phyloP scores from a whole-genome alignment of 106 monocot species.

The Agapanthus africanus region DNA sequence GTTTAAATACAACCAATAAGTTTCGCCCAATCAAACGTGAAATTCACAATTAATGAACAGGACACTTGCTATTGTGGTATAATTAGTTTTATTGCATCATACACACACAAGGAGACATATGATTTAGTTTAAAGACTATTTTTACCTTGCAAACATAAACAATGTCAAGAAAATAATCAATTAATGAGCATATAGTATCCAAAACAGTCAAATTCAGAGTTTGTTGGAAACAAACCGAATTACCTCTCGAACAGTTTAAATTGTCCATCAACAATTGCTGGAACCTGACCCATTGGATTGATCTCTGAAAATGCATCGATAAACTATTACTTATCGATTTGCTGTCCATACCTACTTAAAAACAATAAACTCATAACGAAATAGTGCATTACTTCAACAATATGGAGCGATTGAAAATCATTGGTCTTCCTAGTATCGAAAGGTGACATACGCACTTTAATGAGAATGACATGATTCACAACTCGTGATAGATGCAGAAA shows the following conservation, averaged over 20 bases:
- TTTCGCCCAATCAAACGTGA: not conserved
- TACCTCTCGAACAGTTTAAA: slow-evolving; percentile 91
- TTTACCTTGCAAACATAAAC: not conserved
- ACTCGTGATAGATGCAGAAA: too few species aligned
- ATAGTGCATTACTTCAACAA: too few species aligned
- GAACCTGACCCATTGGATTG: slow-evolving; percentile 87
- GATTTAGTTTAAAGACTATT: not conserved
- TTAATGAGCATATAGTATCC: not conserved
- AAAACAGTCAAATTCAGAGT: too few species aligned
- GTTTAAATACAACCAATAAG: not conserved
- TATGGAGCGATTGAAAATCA: too few species aligned
- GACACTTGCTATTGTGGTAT: not conserved
- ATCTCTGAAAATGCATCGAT: slow-evolving; percentile 43
- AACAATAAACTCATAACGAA: too few species aligned
- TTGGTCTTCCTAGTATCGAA: too few species aligned
- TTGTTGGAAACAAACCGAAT: not conserved
- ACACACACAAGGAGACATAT: not conserved
- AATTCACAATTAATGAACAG: not conserved
- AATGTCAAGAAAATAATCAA: not conserved
- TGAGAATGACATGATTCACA: too few species aligned
- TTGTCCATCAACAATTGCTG: slow-evolving; percentile 80
- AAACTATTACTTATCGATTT: not conserved
- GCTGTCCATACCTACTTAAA: too few species aligned
- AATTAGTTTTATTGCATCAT: slow-evolving; percentile 2
- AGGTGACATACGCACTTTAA: too few species aligned